Evolutionary conservation across 1,139 yeast species (phyloP).

Genomic region (Tardiomyces blankii): DNA sequence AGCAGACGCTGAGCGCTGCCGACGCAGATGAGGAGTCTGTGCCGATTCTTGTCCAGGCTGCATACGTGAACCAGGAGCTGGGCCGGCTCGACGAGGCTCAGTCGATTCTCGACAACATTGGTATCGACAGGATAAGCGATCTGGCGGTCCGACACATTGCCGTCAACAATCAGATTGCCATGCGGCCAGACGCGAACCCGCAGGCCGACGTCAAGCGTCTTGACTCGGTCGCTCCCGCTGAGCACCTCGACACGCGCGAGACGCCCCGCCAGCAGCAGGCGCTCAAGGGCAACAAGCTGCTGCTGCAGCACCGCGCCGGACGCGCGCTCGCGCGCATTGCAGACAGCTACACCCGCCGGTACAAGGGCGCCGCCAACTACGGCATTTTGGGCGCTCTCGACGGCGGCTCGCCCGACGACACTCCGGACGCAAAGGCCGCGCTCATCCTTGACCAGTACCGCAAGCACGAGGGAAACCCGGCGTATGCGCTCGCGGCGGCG

Average conservation of each 20-base stretch:
- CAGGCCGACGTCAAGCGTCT: conserved; percentile 3
- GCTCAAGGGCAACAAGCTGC: conserved; percentile 8
- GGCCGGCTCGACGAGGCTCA: conserved; percentile 37
- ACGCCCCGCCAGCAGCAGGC: conserved; percentile 10
- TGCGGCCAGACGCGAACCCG: conserved; percentile 1
- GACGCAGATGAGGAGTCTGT: conserved; percentile 31
- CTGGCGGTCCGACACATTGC: conserved; percentile 5
- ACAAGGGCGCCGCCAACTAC: background rate
- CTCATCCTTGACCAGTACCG: conserved; percentile 4
- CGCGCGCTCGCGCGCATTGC: conserved; percentile 3
- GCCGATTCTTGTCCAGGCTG: conserved; percentile 51
- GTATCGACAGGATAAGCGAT: conserved; percentile 9
- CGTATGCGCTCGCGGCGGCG: conserved; percentile 5
- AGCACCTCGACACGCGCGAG: conserved; percentile 4
- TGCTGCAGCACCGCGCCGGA: conserved; percentile 9
- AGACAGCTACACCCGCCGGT: conserved; percentile 3
- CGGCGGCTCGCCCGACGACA: background rate
- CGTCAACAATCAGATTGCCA: conserved; percentile 6
- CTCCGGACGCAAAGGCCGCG: conserved; percentile 6
- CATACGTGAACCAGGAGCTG: conserved; percentile 46
- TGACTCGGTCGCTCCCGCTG: conserved; percentile 5
- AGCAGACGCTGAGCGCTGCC: conserved; percentile 21
- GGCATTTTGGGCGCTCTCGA: background rate
- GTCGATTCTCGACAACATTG: conserved; percentile 25
- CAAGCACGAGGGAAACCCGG: conserved; percentile 1